Evolutionary conservation across 768 basidiomycete species (phyloP), one percentile per base, ranked within the genome.

Genomic region (Termitomyces sp.): DNA sequence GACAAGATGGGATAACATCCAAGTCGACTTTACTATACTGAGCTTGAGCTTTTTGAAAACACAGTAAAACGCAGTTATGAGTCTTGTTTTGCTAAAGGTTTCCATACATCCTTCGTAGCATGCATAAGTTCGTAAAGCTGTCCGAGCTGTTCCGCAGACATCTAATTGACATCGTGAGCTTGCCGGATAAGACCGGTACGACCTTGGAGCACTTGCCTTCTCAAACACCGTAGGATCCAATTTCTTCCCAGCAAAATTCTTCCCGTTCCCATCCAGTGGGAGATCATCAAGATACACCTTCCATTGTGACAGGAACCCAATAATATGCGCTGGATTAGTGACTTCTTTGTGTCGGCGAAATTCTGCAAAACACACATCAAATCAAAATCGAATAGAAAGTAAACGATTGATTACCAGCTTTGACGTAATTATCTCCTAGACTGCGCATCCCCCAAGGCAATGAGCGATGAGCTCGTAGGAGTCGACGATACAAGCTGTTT

Each of bases 81-180:
- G 46, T 67, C 62, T 60, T 68, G 68, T 38, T 64, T 56, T 55
- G 69, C 59, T 51, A 75, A 69, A 22, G 85, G 79, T 66, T 87
- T 94, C 92, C 91, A 96, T 33, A 96, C 79, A 60, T 88, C 88
- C 67, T 90, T 92, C 0, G 93, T 87, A 2, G 87, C 90, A 61
- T 91, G 87, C 92, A 96, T 94, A 60, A 99, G 80, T 68, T 98
- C 94, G 68, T 97, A 93, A 43, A 99, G 72, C 70, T 98, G 96
- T 1, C 91, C 91, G 4, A 98, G 76, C 69, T 99, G 96, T 68
- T 96, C 93, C 33, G 77, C 71, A 20, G 93, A 94, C 85, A 95
- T 88, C 92, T 94, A 57, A 26, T 8, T 30, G 28, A 51, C 51
- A 55, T 16, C 28, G 55, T 60, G 44, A 56, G 24, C 30, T 26